Conservation (phyloP, 2,329 filamentous ascomycete genomes). For the Thelonectria rubi region DNA sequence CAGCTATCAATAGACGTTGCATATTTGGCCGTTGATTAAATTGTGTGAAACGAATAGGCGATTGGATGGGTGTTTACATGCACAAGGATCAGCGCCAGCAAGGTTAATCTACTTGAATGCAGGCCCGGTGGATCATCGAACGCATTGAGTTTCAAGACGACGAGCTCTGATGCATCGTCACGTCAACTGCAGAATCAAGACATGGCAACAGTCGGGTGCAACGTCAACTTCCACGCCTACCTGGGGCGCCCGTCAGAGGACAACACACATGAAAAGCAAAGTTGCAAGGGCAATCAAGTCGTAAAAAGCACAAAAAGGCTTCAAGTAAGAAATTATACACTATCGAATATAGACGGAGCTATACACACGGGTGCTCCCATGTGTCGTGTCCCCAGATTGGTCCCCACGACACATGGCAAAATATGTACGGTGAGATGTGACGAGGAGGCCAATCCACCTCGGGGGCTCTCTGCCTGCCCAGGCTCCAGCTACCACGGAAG, state of each 20-base stretch:
- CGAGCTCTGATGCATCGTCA: too few relatives aligned
- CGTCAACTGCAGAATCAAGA: neutral
- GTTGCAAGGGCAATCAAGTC: constrained; percentile 15
- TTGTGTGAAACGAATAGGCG: neutral
- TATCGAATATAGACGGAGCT: constrained; percentile 49
- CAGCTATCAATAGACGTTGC: constrained; percentile 8
- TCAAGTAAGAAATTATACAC: constrained; percentile 49
- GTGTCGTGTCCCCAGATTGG: constrained; percentile 35
- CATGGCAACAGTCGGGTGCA: neutral
- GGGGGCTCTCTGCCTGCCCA: constrained; percentile 24
- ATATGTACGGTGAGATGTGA: constrained; percentile 36
- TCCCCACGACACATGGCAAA: constrained; percentile 34
- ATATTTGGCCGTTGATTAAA: neutral
- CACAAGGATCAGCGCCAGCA: neutral
- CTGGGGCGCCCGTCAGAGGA: neutral
- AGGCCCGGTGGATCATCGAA: constrained; percentile 2
- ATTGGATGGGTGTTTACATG: neutral
- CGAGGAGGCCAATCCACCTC: constrained; percentile 23
- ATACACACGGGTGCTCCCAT: constrained; percentile 38
- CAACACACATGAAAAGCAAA: neutral
- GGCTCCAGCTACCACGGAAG: constrained; percentile 37
- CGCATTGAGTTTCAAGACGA: constrained; percentile 11
- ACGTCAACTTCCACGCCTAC: too few relatives aligned
- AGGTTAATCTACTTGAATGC: neutral
- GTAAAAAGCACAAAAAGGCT: constrained; percentile 23